Conservation (phyloP, 495 filamentous ascomycete species). For the Niebla homalea region DNA sequence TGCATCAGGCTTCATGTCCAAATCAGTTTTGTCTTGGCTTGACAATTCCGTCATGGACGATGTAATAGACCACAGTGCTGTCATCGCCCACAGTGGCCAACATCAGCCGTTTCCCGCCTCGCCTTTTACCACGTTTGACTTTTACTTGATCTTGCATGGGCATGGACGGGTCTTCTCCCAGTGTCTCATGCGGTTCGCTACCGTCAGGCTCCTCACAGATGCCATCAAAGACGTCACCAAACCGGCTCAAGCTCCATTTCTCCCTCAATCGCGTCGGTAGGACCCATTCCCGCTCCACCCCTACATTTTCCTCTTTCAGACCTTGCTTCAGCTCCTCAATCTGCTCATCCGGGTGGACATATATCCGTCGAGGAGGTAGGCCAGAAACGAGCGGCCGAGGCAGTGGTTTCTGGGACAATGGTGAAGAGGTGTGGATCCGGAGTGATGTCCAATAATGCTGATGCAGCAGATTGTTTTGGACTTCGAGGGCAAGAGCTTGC, state of each 20-base stretch:
- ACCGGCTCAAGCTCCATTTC: constrained; percentile 62
- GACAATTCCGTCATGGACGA: constrained; percentile 87
- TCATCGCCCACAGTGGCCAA: constrained; percentile 74
- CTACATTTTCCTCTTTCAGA: constrained; percentile 32
- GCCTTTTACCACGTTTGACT: constrained; percentile 24
- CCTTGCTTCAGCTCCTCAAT: constrained; percentile 54
- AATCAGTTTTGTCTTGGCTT: constrained; percentile 86
- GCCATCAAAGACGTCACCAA: constrained; percentile 71
- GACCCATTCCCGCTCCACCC: constrained; percentile 65
- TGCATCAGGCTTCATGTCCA: not conserved
- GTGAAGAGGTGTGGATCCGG: constrained; percentile 42
- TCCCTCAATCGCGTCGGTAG: constrained; percentile 72
- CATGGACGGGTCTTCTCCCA: constrained; percentile 21
- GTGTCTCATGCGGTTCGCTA: constrained; percentile 12
- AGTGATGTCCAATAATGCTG: constrained; percentile 78
- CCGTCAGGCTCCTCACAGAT: constrained; percentile 35
- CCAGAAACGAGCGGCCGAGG: constrained; percentile 65
- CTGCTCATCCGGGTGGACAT: constrained; percentile 89
- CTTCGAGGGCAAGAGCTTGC: constrained; percentile 45
- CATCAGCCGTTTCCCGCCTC: constrained; percentile 53
- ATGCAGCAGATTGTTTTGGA: constrained; percentile 69
- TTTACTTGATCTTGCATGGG: constrained; percentile 29
- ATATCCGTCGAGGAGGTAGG: constrained; percentile 72
- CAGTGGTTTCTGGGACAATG: constrained; percentile 23
- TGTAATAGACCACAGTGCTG: constrained; percentile 89